Evolutionary conservation across 768 basidiomycete species (phyloP).

Genomic region (Paxillus rubicundulus): DNA sequence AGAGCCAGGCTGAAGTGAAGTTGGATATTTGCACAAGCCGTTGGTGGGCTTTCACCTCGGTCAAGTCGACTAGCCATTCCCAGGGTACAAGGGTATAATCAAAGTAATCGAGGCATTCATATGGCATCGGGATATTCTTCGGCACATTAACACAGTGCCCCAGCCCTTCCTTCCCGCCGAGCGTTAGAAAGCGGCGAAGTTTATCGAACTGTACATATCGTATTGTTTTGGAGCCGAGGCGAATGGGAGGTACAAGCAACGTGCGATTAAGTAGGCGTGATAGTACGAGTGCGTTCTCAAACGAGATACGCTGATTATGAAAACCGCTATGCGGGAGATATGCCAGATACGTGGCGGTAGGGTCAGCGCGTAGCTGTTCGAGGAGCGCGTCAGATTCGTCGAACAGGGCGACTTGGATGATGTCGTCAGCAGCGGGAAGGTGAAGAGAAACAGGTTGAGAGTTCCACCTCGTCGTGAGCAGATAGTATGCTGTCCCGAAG

Average conservation of each 20-base stretch:
- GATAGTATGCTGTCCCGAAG: conserved; percentile 62
- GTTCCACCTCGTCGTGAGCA: conserved; percentile 62
- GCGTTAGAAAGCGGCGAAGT: conserved; percentile 43
- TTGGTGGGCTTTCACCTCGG: conserved; percentile 36
- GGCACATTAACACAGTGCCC: conserved; percentile 47
- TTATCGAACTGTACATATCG: conserved; percentile 56
- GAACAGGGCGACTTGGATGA: conserved; percentile 32
- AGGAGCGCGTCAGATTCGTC: conserved; percentile 19
- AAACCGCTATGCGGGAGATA: conserved; percentile 84
- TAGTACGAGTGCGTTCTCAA: conserved; percentile 82
- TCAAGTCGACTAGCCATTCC: conserved; percentile 65
- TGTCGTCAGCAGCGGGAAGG: conserved; percentile 30
- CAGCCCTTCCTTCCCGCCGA: conserved; percentile 52
- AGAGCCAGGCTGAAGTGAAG: conserved; percentile 37
- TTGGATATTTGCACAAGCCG: conserved; percentile 50
- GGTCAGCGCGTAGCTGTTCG: conserved; percentile 12
- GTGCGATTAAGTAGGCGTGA: conserved; percentile 71
- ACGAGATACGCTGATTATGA: conserved; percentile 83
- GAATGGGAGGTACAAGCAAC: conserved; percentile 72
- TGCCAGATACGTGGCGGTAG: conserved; percentile 51
- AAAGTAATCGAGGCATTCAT: conserved; percentile 61
- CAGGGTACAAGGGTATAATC: conserved; percentile 66
- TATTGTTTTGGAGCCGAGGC: conserved; percentile 59
- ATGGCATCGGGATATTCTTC: conserved; percentile 34
- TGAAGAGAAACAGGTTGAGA: conserved; percentile 15